A percentile compares a stretch with the other conserved stretches of the same genome.
Evolutionary conservation across 2,329 filamentous ascomycete species (phyloP).

Genomic region (Hansfordia pulvinata): DNA sequence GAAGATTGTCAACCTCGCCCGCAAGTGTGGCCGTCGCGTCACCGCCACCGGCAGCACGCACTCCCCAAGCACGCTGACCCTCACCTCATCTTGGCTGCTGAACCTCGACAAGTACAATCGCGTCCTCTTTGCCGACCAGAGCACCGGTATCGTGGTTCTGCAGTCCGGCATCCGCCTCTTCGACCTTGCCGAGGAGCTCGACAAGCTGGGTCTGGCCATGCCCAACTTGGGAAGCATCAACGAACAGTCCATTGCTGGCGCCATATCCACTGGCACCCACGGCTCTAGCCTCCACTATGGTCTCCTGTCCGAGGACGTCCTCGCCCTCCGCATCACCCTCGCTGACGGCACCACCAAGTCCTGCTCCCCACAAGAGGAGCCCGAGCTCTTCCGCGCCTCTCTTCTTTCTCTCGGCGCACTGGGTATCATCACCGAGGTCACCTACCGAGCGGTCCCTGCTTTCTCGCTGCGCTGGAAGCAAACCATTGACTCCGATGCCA

Average conservation of each 20-base stretch:
- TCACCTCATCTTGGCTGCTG: slow-evolving; percentile 86
- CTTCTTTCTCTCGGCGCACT: slow-evolving; percentile 79
- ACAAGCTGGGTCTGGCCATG: slow-evolving; percentile 66
- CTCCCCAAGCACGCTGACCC: slow-evolving; percentile 84
- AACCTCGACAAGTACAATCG: slow-evolving; percentile 77
- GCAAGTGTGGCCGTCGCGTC: slow-evolving; percentile 66
- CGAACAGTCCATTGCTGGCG: slow-evolving; percentile 82
- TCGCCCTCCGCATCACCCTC: slow-evolving; percentile 65
- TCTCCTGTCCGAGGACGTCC: slow-evolving; percentile 66
- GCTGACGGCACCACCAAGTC: slow-evolving; percentile 61
- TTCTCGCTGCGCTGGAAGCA: slow-evolving; percentile 85
- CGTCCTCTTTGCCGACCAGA: slow-evolving; percentile 55
- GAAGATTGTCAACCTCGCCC: slow-evolving; percentile 69
- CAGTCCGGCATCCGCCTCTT: slow-evolving; percentile 81
- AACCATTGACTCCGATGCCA: slow-evolving; percentile 55
- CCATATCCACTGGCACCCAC: slow-evolving; percentile 86
- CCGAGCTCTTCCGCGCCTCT: slow-evolving; percentile 76
- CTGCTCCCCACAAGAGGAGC: slow-evolving; percentile 57
- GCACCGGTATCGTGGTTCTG: slow-evolving; percentile 56
- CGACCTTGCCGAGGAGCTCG: slow-evolving; percentile 60
- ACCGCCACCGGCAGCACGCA: slow-evolving; percentile 84
- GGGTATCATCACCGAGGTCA: slow-evolving; percentile 82
- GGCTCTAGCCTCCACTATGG: slow-evolving; percentile 78
- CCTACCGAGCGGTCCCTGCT: slow-evolving; percentile 64
- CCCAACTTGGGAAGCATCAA: slow-evolving; percentile 92